Conservation (phyloP, 2,329 filamentous ascomycete genomes). For the Leptodontidium sp. region DNA sequence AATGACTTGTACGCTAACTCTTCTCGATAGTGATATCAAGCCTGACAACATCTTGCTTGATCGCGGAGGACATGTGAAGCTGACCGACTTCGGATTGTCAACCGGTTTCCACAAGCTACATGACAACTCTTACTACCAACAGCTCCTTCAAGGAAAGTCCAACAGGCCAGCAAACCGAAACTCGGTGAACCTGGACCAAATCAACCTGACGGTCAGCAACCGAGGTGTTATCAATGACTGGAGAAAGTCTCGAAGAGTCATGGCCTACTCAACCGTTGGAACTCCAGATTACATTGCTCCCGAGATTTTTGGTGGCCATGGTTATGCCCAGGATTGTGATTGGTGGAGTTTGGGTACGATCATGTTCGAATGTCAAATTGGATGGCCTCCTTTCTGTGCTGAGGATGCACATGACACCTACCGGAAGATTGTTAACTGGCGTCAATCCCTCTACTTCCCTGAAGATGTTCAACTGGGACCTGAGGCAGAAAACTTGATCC, state of each 20-base stretch:
- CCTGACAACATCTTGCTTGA: slow-evolving; percentile 98
- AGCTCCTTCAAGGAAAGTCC: slow-evolving; percentile 83
- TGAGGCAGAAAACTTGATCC: slow-evolving; percentile 91
- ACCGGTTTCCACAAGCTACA: slow-evolving; percentile 98
- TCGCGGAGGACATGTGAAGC: slow-evolving; percentile 93
- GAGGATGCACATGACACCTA: slow-evolving; percentile 98
- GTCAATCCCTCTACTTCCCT: slow-evolving; percentile 93
- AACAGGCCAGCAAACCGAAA: slow-evolving; percentile 80
- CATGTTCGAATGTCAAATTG: slow-evolving; percentile 99
- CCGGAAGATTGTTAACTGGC: slow-evolving; percentile 99
- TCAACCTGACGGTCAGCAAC: slow-evolving; percentile 97
- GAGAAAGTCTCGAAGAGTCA: slow-evolving; percentile 92
- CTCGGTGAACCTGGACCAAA: slow-evolving; percentile 96
- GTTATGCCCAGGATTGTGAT: slow-evolving; percentile 96
- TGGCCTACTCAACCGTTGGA: slow-evolving; percentile 98
- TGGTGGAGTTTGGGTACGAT: slow-evolving; percentile 99
- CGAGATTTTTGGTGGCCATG: slow-evolving; percentile 96
- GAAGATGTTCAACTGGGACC: slow-evolving; percentile 89
- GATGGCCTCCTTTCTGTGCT: slow-evolving; percentile 98
- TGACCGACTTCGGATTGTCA: slow-evolving; percentile 97
- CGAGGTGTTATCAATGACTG: slow-evolving; percentile 98
- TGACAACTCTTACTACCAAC: slow-evolving; percentile 98
- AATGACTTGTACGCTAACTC: slow-evolving; percentile 22
- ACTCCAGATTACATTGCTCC: slow-evolving; percentile 99
- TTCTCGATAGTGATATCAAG: slow-evolving; percentile 85